A percentile compares a stretch with the other conserved stretches of the same genome.
Evolutionary conservation across 140 eudicot species (phyloP).

Genomic region (Artemisia princeps): DNA sequence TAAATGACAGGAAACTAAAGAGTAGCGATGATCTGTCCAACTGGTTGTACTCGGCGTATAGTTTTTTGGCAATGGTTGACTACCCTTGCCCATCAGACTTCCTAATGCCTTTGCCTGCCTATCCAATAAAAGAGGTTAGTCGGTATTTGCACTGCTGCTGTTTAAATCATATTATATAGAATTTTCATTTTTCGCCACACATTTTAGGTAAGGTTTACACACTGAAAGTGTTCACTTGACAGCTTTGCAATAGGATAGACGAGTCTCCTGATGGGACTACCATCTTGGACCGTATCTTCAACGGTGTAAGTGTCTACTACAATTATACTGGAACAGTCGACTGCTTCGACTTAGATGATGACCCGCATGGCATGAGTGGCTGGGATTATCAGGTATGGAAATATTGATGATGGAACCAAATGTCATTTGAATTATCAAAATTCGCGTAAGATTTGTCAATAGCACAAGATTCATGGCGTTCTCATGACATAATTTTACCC

Average conservation of each 20-base stretch:
- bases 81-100: constrained; percentile 73
- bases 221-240: constrained; percentile 4
- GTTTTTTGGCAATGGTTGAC: constrained; percentile 78
- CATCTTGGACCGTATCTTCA: constrained; percentile 54
- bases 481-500: not conserved
- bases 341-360: constrained; percentile 80
- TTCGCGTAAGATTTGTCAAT: not conserved
- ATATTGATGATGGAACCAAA: not conserved
- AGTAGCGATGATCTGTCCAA: constrained; percentile 45
- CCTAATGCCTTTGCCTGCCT: constrained; percentile 81
- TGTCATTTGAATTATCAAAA: not conserved
- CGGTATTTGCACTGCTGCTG: not conserved
- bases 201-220: not conserved
- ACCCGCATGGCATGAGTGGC: constrained; percentile 86
- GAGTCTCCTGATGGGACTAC: constrained; percentile 43
- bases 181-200: not conserved
- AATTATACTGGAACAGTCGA: constrained; percentile 62
- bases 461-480: not conserved
- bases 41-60: constrained; percentile 81
- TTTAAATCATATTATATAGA: not conserved
- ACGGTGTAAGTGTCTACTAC: constrained; percentile 69
- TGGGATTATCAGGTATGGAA: constrained; percentile 86
- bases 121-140: constrained; percentile 77
- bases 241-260: constrained; percentile 75
- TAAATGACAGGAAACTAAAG: constrained; percentile 50